A percentile compares a stretch with the other conserved stretches of the same genome.
Evolutionary conservation across 1,139 yeast species (phyloP).

Genomic region (Pichia sp.): DNA sequence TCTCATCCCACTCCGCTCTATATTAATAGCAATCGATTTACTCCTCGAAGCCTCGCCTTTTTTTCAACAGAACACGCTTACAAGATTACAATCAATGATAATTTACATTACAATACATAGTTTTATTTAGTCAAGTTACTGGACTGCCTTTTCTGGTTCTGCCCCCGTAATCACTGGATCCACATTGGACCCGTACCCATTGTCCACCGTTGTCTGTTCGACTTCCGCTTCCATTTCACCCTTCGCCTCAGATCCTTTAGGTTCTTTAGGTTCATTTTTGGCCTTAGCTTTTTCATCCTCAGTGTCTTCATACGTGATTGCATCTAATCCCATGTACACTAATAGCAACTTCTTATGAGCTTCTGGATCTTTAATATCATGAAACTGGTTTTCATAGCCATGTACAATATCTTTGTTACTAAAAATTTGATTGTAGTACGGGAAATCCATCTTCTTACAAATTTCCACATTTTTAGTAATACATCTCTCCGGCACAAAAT

Average conservation of each 20-base stretch:
- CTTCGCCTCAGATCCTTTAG: background rate
- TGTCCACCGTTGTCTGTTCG: too few species aligned
- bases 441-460: constrained; percentile 27
- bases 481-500: constrained; percentile 27
- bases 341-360: constrained; percentile 29
- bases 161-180: too few species aligned
- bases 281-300: constrained; percentile 16
- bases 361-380: constrained; percentile 28
- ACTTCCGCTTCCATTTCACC: too few species aligned
- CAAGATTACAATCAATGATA: too few species aligned
- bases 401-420: constrained; percentile 23
- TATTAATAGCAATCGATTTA: too few species aligned
- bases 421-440: constrained; percentile 22
- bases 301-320: constrained; percentile 29
- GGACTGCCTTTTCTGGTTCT: too few species aligned
- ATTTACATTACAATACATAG: too few species aligned
- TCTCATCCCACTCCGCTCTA: too few species aligned
- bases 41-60: too few species aligned
- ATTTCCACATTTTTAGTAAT: constrained; percentile 27
- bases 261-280: background rate
- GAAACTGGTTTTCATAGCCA: constrained; percentile 22
- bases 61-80: too few species aligned
- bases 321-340: constrained; percentile 31
- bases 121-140: too few species aligned
- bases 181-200: too few species aligned